Conservation (phyloP, 148 eudicot species). For the Rhododendron ovatum region DNA sequence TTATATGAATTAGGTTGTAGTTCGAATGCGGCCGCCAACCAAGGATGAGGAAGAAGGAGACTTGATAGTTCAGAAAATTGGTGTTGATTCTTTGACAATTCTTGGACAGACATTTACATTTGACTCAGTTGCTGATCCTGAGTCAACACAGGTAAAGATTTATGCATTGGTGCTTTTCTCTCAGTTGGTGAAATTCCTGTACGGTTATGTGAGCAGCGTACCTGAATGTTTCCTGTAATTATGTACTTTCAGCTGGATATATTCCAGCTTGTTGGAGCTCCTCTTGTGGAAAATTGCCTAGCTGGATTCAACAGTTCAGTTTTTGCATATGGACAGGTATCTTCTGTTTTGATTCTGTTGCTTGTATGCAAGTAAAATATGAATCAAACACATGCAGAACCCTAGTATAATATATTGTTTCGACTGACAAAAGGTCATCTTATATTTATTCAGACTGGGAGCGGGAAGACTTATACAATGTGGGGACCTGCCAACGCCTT, state of each 20-base stretch:
- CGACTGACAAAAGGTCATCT: neutral
- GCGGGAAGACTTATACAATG: slow-evolving; percentile 95
- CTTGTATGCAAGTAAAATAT: neutral
- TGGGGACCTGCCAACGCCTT: slow-evolving; percentile 98
- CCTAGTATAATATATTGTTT: neutral
- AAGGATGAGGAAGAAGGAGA: slow-evolving; percentile 76
- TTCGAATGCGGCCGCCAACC: slow-evolving; percentile 78
- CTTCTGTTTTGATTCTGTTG: neutral
- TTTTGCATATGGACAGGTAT: slow-evolving; percentile 98
- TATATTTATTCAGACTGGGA: slow-evolving; percentile 61
- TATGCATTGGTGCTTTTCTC: neutral
- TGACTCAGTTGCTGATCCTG: slow-evolving; percentile 77
- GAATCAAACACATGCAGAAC: too few relatives aligned
- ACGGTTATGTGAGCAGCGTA: neutral
- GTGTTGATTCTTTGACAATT: slow-evolving; percentile 69
- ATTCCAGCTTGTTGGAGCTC: slow-evolving; percentile 89
- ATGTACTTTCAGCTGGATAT: slow-evolving; percentile 60
- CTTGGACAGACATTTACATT: slow-evolving; percentile 74
- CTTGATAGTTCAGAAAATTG: slow-evolving; percentile 58
- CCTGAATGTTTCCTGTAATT: slow-evolving; percentile 11
- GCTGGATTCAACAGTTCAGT: slow-evolving; percentile 96
- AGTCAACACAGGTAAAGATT: slow-evolving; percentile 79
- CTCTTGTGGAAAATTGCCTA: slow-evolving; percentile 95
- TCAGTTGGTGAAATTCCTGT: neutral
- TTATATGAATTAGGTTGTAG: slow-evolving; percentile 51